These are phyloP conservation scores for Penicillium chermesinum DNA, from an alignment of 495 filamentous ascomycete genomes.

Conservation along the genomic window DNA sequence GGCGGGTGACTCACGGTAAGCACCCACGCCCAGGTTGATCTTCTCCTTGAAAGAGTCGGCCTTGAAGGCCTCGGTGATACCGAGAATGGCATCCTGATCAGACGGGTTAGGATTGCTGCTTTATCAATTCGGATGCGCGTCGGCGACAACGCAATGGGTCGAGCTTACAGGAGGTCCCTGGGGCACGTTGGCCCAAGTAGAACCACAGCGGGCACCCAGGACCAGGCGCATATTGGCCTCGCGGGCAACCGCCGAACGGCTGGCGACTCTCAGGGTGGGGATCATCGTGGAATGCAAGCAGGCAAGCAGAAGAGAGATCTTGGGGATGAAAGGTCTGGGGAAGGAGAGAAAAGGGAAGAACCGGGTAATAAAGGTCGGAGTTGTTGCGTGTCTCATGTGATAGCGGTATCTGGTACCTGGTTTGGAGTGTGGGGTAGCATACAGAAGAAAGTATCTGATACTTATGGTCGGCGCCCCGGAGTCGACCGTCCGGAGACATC, in stretches of 20 bases:
- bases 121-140: neutral
- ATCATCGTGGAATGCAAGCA: slow-evolving; percentile 39
- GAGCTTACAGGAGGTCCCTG: slow-evolving; percentile 86
- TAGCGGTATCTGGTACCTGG: slow-evolving; percentile 24
- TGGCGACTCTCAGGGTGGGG: slow-evolving; percentile 52
- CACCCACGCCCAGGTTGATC: slow-evolving; percentile 85
- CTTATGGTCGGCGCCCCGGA: too few species aligned
- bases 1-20: slow-evolving; percentile 41
- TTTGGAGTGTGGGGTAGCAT: slow-evolving; percentile 3
- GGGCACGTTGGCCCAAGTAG: slow-evolving; percentile 82
- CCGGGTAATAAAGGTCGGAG: slow-evolving; percentile 30
- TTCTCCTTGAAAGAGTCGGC: slow-evolving; percentile 85
- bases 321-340: too few species aligned
- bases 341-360: slow-evolving; percentile 17
- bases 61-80: slow-evolving; percentile 99
- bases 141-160: neutral
- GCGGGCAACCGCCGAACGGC: slow-evolving; percentile 48
- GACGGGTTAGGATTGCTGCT: slow-evolving; percentile 26
- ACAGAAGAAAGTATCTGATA: slow-evolving; percentile 15
- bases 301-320: slow-evolving; percentile 13
- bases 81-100: slow-evolving; percentile 71
- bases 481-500: slow-evolving; percentile 15
- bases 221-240: slow-evolving; percentile 44
- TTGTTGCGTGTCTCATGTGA: slow-evolving; percentile 39
- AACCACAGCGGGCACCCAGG: slow-evolving; percentile 60